Evolutionary conservation across 768 basidiomycete genomes (phyloP), one percentile per base, ranked within the genome.

Genomic region (Boletus sp.): DNA sequence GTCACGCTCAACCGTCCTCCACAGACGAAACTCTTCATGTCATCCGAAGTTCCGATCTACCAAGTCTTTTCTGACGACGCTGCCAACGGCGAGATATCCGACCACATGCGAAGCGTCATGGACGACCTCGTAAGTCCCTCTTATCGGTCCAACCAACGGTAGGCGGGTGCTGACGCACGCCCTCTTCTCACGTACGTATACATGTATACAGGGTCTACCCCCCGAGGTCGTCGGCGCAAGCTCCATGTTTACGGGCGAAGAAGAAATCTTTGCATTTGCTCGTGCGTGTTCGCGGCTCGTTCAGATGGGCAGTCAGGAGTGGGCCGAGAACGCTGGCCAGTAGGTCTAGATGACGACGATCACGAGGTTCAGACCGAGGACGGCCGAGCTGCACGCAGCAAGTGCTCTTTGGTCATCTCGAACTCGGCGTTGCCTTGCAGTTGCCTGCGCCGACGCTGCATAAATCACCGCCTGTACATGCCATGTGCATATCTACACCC

Each of bases 261-360:
- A 98, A 71, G 97, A 98, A 73, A 70, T 98, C 0, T 99, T 99
- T 69, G 97, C 97, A 0, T 99, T 98, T 71, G 94, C 94, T 11
- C 83, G 97, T 36, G 95, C 95, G 18, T 93, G 91, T 67, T 92
- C 90, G 24, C 80, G 92, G 44, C 76, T 93, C 17, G 89, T 92
- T 45, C 84, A 93, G 71, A 93, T 93, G 92, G 92, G 94, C 15
- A 94, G 91, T 68, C 87, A 80, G 63, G 90, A 94, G 63, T 96
- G 93, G 93, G 81, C 81, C 3, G 81, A 83, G 68, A 75, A 71
- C 37, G 68, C 77, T 15, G 76, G 74, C 20, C 61, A 18, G 47
- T 62, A 60, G 54, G 10, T 17, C 30, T 7, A 5, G 36, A 46
- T 12, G 39, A 28, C 8, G 1, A 15, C 20, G 28, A n/a, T 24